These are phyloP conservation scores for Sclerotinia subarctica DNA, from an alignment of 2,329 filamentous ascomycete genomes.

Conservation along the genomic window DNA sequence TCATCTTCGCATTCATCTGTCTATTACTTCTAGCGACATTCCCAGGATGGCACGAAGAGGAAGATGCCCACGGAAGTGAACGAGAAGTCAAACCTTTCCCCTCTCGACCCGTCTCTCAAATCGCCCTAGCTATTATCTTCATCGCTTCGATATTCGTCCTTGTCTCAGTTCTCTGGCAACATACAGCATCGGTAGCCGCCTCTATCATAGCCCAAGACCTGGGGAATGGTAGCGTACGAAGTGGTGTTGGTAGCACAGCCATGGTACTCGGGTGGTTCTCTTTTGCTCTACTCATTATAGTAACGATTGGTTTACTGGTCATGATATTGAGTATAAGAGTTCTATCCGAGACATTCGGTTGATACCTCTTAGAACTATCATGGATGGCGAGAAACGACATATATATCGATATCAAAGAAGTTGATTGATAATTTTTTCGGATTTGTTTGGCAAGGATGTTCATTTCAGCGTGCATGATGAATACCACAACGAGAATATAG, in stretches of 20 bases:
- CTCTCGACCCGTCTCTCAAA: constrained; percentile 84
- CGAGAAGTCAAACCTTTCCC: constrained; percentile 93
- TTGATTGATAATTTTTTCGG: constrained; percentile 15
- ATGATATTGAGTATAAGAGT: constrained; percentile 95
- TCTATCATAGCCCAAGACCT: constrained; percentile 91
- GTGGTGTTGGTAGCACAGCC: constrained; percentile 85
- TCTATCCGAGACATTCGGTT: constrained; percentile 53
- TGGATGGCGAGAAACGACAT: constrained; percentile 2
- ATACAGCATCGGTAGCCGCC: constrained; percentile 93
- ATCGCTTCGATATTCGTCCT: constrained; percentile 67
- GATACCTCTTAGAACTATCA: constrained; percentile 15
- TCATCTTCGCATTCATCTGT: constrained; percentile 95
- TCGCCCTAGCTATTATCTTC: constrained; percentile 90
- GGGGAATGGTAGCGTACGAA: constrained; percentile 82
- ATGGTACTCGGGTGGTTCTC: constrained; percentile 99
- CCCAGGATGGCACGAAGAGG: constrained; percentile 94
- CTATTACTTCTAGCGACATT: constrained; percentile 94
- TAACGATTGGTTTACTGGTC: constrained; percentile 89
- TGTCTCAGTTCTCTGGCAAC: constrained; percentile 82
- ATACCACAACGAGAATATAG: constrained; percentile 13
- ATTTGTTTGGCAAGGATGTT: constrained; percentile 17
- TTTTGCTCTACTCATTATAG: constrained; percentile 87
- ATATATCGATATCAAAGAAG: constrained; percentile 7
- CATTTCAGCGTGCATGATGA: constrained; percentile 19
- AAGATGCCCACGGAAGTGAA: constrained; percentile 75